These are phyloP conservation scores for Xylariaceae sp. DNA, from an alignment of 2,329 filamentous ascomycete genomes.

Conservation along the genomic window DNA sequence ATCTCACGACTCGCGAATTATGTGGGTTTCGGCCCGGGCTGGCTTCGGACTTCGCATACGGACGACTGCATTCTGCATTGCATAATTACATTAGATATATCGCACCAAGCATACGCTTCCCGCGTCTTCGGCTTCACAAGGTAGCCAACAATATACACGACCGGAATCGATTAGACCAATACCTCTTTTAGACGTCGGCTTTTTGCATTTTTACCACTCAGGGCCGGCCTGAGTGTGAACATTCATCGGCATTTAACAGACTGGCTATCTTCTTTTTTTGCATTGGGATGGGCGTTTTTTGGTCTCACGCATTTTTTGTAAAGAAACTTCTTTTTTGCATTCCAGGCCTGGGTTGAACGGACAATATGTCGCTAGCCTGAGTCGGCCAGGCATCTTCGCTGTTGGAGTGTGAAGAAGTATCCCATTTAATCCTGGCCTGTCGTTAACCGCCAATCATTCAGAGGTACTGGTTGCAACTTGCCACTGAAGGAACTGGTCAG, in stretches of 20 bases:
- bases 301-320: not conserved
- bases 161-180: conserved; percentile 16
- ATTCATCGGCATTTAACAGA: not conserved
- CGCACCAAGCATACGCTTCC: not conserved
- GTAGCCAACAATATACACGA: conserved; percentile 7
- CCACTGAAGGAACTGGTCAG: not conserved
- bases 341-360: conserved; percentile 5
- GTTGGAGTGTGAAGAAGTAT: conserved; percentile 1
- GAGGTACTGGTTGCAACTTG: not conserved
- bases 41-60: not conserved
- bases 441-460: not conserved
- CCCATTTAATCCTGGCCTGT: not conserved
- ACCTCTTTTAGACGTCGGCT: conserved; percentile 16
- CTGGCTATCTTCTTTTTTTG: conserved; percentile 9
- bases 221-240: not conserved
- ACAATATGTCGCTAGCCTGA: not conserved
- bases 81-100: conserved; percentile 23
- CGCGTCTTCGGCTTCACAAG: not conserved
- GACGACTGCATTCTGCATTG: conserved; percentile 4
- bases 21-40: not conserved
- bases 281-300: conserved; percentile 19
- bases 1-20: not conserved
- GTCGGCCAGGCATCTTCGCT: not conserved
- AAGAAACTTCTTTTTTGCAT: conserved; percentile 10
- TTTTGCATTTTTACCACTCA: not conserved